These are phyloP conservation scores for Plantago elongata DNA, from an alignment of 257 asterid species.

Conservation along the genomic window DNA sequence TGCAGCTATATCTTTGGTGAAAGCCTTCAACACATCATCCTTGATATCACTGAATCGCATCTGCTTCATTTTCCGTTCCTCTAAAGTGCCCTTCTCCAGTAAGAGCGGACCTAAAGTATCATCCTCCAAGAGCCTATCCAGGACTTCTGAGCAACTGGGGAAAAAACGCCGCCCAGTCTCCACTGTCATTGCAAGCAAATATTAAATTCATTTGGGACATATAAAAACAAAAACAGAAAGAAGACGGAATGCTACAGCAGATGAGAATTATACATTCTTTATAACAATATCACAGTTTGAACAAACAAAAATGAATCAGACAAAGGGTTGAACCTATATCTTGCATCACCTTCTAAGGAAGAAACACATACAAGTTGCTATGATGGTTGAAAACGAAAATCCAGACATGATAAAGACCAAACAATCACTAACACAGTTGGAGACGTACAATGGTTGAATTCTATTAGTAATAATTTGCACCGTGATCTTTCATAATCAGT, in stretches of 20 bases:
- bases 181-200: constrained; percentile 32
- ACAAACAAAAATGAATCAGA: no score
- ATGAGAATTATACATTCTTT: no score
- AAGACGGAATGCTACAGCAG: no score
- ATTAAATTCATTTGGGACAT: neutral
- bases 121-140: constrained; percentile 70
- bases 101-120: constrained; percentile 50
- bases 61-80: constrained; percentile 59
- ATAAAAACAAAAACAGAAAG: neutral
- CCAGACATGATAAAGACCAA: no score
- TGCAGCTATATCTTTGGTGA: constrained; percentile 67
- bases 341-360: no score
- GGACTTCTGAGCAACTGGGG: constrained; percentile 77
- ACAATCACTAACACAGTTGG: no score
- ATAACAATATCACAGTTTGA: no score
- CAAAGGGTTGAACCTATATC: no score
- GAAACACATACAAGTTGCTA: no score
- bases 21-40: constrained; percentile 69
- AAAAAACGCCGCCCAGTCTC: constrained; percentile 64
- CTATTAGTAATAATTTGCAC: neutral
- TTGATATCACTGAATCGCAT: constrained; percentile 71
- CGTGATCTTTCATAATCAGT: no score
- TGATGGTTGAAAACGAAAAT: no score
- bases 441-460: no score
- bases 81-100: constrained; percentile 57